These are phyloP conservation scores for Halocafeteria seosinensis DNA, from an alignment of 108 stramenopile species.

Conservation along the genomic window DNA sequence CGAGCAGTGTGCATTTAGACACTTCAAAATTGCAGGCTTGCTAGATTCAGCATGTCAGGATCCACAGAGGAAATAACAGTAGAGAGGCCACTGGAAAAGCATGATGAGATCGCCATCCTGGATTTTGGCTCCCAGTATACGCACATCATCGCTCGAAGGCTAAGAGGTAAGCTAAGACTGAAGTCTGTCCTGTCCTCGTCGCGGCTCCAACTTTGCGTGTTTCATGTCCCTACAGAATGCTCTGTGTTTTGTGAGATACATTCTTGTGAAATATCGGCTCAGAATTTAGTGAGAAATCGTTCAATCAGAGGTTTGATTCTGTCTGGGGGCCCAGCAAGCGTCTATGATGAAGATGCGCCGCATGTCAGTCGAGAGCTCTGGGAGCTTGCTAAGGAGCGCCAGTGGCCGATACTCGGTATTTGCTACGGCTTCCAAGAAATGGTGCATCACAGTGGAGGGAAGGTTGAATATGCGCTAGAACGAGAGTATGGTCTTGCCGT, in stretches of 20 bases:
- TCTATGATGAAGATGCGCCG: constrained; percentile 81
- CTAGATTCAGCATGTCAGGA: too few relatives aligned
- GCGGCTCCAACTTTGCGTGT: background rate
- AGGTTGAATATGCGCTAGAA: constrained; percentile 64
- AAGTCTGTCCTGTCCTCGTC: background rate
- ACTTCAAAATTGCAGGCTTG: too few relatives aligned
- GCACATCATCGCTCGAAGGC: constrained; percentile 89
- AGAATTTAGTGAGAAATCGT: constrained; percentile 9
- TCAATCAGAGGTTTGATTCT: constrained; percentile 73
- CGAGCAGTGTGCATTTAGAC: too few relatives aligned
- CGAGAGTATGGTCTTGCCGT: constrained; percentile 94
- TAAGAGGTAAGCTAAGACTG: constrained; percentile 61
- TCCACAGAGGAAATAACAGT: too few relatives aligned
- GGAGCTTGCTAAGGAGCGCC: constrained; percentile 58
- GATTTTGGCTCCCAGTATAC: constrained; percentile 97
- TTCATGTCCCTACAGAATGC: constrained; percentile 19
- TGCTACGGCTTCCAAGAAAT: constrained; percentile 86
- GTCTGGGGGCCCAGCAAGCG: constrained; percentile 72
- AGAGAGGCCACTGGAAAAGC: too few relatives aligned
- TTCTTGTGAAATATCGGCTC: constrained; percentile 63
- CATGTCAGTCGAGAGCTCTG: constrained; percentile 79
- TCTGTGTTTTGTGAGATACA: constrained; percentile 85
- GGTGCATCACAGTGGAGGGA: constrained; percentile 58
- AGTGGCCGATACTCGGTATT: constrained; percentile 79
- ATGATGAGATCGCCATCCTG: constrained; percentile 85